Base-by-base conservation (phyloP, 352 stramenopile species). In the Halophytophthora batemanensis region DNA sequence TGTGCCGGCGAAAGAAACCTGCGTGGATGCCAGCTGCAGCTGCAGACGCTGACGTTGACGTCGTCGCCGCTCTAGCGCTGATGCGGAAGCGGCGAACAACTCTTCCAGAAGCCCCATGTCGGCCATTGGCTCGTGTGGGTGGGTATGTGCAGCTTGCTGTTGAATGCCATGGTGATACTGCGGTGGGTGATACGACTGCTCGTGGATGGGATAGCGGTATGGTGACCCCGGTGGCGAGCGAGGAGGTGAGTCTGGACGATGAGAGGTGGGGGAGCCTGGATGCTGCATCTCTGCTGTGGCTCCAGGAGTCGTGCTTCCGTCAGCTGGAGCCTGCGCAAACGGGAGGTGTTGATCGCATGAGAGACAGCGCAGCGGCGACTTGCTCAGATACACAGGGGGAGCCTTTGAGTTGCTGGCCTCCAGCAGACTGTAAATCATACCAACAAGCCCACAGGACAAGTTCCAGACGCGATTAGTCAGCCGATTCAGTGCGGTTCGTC, bases 331-430 rank as follows among this genome's bases (percentile, higher is more conserved):
- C 15, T 64, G 53, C 1, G 47, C 54, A 39, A 68, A 68, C 13
- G 63, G 73, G 13, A 86, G 58, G 19, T 61, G 62, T 44, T 86
- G 74, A 41, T 88, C 74, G 29, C 77, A 86, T 8, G 74, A 83
- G 25, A 88, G 46, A 44, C 77, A 88, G 12, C 71, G 68, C 50
- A 80, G 68, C 1, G 77, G 74, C 7, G 69, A 71, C 48, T 86
- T 86, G 25, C 69, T 69, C 8, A 88, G 51, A 6, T 60, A 82
- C 6, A 61, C 60, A 11, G 64, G 43, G 7, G 61, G 60, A 10
- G 22, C 29, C 11, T 40, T 42, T 7, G 29, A 22, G 12, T 47
- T 63, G 28, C 68, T 72, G 23, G 53, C 45, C 59, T 71, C 52
- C 11, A 78, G 45, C 19, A 77, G 44, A 34, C 66, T 74, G 17